Base-by-base conservation (phyloP, 257 asterid genomes). In the Przewalskia tangutica region DNA sequence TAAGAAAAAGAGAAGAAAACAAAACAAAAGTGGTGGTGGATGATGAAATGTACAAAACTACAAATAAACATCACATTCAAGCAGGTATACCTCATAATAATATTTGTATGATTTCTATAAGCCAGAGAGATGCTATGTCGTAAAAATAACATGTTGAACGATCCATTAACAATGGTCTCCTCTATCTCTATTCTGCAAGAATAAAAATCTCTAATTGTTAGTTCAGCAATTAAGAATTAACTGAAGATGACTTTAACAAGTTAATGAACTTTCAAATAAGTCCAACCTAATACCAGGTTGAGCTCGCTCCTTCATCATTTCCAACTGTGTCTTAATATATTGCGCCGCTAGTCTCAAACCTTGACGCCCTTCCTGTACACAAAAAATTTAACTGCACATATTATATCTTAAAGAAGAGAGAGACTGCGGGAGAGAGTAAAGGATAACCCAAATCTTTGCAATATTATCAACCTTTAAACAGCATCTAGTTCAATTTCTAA, bases 91-190 rank as follows among this genome's bases (percentile, higher is more conserved):
- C 99, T 93, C 95, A 93, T 91, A 65, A 90, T 86, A 81, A 95
- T 91, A 89, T 95, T 95, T 66, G 94, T 90, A 83, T 90, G 98
- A 54, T 91, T 91, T 80, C 97, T 91, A 84, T 93, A 95, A 60
- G 97, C 92, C 44, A 91, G 85, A 78, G 98, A 91, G 84, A 95
- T 86, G 88, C 97, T 92, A 78, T 86, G 90, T 58, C 98, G 89
- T 89, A 95, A 81, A 88, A 94, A 92, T 32, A 86, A 56, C 97
- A 95, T 94, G 83, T 84, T 95, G 89, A 95, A 95, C 17, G 98
- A 92, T 87, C 99, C 99, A 85, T 90, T 89, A 23, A 96, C 97
- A 68, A 85, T 87, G 51, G 97, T 90, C 89, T 96, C 98, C 87
- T 96, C 97, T 53, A 94, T 89, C 89, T 94, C 97, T 87, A 94